phyloP scores from a whole-genome alignment of 352 stramenopile species.

The Phytophthora gonapodyides region DNA sequence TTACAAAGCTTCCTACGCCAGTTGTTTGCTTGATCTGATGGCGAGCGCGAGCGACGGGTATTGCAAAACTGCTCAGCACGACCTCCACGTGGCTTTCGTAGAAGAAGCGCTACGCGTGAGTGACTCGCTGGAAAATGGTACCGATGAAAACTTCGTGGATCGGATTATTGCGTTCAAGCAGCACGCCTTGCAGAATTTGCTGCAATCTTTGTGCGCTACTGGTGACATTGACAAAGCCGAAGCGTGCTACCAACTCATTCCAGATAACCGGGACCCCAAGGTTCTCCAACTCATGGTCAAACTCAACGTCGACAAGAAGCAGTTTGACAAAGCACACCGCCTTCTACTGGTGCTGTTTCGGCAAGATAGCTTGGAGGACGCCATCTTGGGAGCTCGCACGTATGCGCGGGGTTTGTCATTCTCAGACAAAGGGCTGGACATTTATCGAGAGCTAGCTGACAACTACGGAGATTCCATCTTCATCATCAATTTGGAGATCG shows the following conservation, averaged over 20 bases:
- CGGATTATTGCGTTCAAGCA: slow-evolving; percentile 46
- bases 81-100: slow-evolving; percentile 47
- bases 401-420: slow-evolving; percentile 54
- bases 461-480: slow-evolving; percentile 61
- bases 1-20: slow-evolving; percentile 56
- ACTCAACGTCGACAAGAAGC: slow-evolving; percentile 51
- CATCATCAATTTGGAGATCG: slow-evolving; percentile 69
- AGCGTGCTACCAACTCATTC: slow-evolving; percentile 58
- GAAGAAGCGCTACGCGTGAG: slow-evolving; percentile 67
- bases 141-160: slow-evolving; percentile 33
- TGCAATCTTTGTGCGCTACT: slow-evolving; percentile 51
- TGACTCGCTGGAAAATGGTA: slow-evolving; percentile 49
- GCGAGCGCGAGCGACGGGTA: slow-evolving; percentile 58
- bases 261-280: slow-evolving; percentile 34
- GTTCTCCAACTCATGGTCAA: slow-evolving; percentile 61
- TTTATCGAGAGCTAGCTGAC: slow-evolving; percentile 67
- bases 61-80: slow-evolving; percentile 34
- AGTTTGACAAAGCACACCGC: slow-evolving; percentile 54
- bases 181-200: slow-evolving; percentile 46
- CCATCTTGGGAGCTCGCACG: slow-evolving; percentile 48
- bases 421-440: slow-evolving; percentile 52
- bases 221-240: slow-evolving; percentile 65
- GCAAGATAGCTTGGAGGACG: slow-evolving; percentile 48
- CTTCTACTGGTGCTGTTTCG: slow-evolving; percentile 58
- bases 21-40: slow-evolving; percentile 53